Percentiles rank a stretch among this genome's conserved stretches.
Conservation (phyloP, 345 rosid species). For the Lenwebbia sp. region DNA sequence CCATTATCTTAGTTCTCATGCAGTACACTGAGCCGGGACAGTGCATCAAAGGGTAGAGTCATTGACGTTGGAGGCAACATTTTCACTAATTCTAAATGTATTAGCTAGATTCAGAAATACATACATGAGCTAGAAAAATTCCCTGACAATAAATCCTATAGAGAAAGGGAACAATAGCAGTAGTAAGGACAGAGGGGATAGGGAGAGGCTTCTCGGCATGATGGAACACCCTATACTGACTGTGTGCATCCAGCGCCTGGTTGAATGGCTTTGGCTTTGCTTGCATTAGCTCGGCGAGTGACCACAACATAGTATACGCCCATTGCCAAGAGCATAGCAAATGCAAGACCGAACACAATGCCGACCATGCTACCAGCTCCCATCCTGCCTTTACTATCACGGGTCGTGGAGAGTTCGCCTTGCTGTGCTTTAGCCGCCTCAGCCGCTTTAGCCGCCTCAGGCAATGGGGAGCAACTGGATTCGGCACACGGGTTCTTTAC, state of each 20-base stretch:
- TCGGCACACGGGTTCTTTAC: constrained; percentile 11
- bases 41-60: not conserved
- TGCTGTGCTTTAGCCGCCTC: constrained; percentile 10
- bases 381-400: constrained; percentile 6
- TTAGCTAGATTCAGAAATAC: not conserved
- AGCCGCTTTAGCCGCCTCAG: constrained; percentile 45
- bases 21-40: not conserved
- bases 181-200: not conserved
- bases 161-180: not conserved
- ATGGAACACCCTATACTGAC: not conserved
- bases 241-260: constrained; percentile 15
- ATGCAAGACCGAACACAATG: constrained; percentile 36
- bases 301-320: constrained; percentile 17
- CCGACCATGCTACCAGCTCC: constrained; percentile 30
- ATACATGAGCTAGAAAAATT: not conserved
- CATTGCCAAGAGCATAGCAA: constrained; percentile 20
- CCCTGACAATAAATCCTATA: not conserved
- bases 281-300: constrained; percentile 24
- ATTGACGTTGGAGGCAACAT: not conserved
- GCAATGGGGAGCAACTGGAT: constrained; percentile 52
- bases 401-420: constrained; percentile 14
- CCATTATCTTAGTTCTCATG: not conserved
- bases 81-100: not conserved
- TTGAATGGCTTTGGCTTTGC: constrained; percentile 23
- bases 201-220: not conserved